Evolutionary conservation across 768 basidiomycete species (phyloP), one percentile per base, ranked within the genome.

Genomic region (Pulveroboletus frians): DNA sequence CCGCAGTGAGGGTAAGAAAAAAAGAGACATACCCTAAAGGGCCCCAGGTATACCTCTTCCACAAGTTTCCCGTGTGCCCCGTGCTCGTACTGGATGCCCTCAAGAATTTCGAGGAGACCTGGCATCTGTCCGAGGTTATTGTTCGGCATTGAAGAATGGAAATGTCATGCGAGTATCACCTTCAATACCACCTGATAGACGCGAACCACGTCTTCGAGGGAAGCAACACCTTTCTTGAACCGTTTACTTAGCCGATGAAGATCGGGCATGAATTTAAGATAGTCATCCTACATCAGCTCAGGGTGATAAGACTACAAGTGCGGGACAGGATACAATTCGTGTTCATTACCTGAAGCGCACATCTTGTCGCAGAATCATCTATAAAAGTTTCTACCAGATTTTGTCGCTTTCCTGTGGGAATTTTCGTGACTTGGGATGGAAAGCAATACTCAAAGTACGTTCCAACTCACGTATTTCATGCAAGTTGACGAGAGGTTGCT

Each of bases 151-250:
- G 39, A 42, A 35, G 46, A 26, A 37, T 14, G 20, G 50, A 38
- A 13, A 36, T 13, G 7, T 20, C 17, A 15, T 26, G 3, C 26
- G 30, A 23, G 17, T 18, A 8, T 40, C 47, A 92, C 92, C 73
- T 89, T 89, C 21, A 88, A 67, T 1, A 93, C 83, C 1, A 94
- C 92, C 65, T 99, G 95, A 64, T 97, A 97, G 0, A 95, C 86
- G 2, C 95, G 82, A 9, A 98, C 92, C 7, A 98, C 92, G 59
- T 99, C 94, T 59, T 98, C 93, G 5, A 99, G 77, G 0, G 83
- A 82, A 0, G 93, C 93, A 5, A 81, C 76, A 0, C 81, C 77
- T 54, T 86, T 88, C 66, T 91, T 86, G 69, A 99, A 94, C 15
- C 88, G 81, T 65, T 98, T 98, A 61, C 85, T 84, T 18, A 99